These are phyloP conservation scores for Exutisphaerella laricina DNA, from an alignment of 2,329 filamentous ascomycete species.

Conservation along the genomic window DNA sequence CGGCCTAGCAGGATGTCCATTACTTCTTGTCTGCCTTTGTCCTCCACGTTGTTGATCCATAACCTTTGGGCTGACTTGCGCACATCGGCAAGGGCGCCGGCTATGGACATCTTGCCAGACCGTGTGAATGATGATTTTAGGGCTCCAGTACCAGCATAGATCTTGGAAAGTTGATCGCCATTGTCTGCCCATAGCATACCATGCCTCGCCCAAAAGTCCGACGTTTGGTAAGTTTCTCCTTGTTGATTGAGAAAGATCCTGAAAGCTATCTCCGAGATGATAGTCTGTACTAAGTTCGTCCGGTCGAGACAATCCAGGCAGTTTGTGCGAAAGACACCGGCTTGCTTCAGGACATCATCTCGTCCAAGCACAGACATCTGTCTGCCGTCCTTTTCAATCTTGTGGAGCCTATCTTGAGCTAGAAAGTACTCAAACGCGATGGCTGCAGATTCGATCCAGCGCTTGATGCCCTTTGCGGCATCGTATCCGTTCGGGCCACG, in stretches of 20 bases:
- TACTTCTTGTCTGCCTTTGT: constrained; percentile 86
- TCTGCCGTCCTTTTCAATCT: constrained; percentile 36
- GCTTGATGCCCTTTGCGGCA: constrained; percentile 76
- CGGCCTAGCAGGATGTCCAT: constrained; percentile 93
- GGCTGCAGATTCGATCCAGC: constrained; percentile 70
- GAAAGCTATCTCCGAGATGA: constrained; percentile 89
- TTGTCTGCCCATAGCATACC: constrained; percentile 96
- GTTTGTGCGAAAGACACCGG: constrained; percentile 93
- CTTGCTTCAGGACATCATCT: constrained; percentile 69
- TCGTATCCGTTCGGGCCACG: constrained; percentile 82
- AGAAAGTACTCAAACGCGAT: constrained; percentile 91
- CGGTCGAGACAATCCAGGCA: constrained; percentile 94
- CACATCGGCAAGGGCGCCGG: constrained; percentile 89
- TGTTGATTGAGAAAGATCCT: constrained; percentile 76
- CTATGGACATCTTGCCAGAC: constrained; percentile 90
- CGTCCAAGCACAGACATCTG: constrained; percentile 26
- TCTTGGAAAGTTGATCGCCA: constrained; percentile 86
- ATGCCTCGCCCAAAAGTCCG: constrained; percentile 88
- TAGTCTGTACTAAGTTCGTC: constrained; percentile 92
- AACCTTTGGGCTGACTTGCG: constrained; percentile 89
- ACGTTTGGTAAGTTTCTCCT: constrained; percentile 56
- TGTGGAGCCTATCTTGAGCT: constrained; percentile 63
- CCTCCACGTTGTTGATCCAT: constrained; percentile 96
- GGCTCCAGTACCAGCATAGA: constrained; percentile 93
- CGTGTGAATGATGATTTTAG: constrained; percentile 93